Percentiles rank a stretch among this genome's conserved stretches.
Evolutionary conservation across 257 asterid species (phyloP).

Genomic region (Solanum lycopersicoides): DNA sequence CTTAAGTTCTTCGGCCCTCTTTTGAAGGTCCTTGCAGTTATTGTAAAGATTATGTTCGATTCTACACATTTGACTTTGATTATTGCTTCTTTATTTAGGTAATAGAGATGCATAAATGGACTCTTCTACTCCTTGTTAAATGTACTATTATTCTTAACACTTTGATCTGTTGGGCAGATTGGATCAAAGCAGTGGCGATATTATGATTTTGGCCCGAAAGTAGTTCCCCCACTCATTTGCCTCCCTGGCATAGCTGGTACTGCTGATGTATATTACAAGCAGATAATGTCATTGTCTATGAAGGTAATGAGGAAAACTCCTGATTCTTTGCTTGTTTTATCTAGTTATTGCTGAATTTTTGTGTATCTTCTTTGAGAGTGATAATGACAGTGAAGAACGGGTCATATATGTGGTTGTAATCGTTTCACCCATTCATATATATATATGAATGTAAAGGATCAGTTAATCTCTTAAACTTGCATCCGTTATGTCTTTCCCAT

Average conservation of each 20-base stretch:
- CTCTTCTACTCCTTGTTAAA: neutral
- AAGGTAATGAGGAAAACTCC: constrained; percentile 41
- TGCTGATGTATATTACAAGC: constrained; percentile 94
- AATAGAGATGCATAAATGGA: neutral
- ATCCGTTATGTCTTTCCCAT: neutral
- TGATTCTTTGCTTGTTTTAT: neutral
- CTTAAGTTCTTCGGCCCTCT: neutral
- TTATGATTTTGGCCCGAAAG: constrained; percentile 96
- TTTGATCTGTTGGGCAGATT: constrained; percentile 32
- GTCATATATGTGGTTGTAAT: neutral
- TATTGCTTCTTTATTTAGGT: neutral
- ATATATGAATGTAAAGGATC: neutral
- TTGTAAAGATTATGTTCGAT: neutral
- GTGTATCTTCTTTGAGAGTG: neutral
- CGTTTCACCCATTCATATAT: neutral
- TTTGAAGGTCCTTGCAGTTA: neutral
- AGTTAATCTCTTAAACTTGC: neutral
- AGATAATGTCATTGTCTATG: constrained; percentile 87
- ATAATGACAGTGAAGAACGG: neutral
- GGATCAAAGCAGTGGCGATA: constrained; percentile 96
- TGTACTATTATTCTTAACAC: neutral
- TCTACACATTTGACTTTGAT: neutral
- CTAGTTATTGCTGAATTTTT: neutral
- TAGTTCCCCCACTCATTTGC: constrained; percentile 87
- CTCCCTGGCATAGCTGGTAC: constrained; percentile 96